These are phyloP conservation scores for Dactylella cylindrospora DNA, from an alignment of 2,329 filamentous ascomycete genomes.

Conservation along the genomic window DNA sequence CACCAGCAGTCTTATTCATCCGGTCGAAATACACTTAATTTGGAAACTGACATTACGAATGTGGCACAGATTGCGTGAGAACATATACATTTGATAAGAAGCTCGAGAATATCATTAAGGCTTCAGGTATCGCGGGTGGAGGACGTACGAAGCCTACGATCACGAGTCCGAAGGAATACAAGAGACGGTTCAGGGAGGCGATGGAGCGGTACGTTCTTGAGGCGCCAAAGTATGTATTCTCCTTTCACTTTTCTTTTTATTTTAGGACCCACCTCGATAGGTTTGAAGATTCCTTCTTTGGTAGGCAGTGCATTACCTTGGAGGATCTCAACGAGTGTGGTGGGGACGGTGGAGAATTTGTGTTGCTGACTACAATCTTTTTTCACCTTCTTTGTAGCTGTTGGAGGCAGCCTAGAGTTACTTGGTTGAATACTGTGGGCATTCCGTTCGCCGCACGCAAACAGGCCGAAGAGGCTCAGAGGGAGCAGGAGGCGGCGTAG, in stretches of 20 bases:
- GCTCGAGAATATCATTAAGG: conserved; percentile 99
- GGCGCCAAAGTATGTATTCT: conserved; percentile 47
- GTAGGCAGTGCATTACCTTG: conserved; percentile 3
- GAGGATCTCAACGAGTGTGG: not conserved
- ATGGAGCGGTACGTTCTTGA: conserved; percentile 76
- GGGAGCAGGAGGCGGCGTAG: conserved; percentile 10
- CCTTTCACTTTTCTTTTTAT: not conserved
- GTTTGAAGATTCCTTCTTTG: too few relatives aligned
- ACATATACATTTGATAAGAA: conserved; percentile 99
- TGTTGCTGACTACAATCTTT: conserved; percentile 2
- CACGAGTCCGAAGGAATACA: conserved; percentile 96
- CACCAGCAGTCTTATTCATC: conserved; percentile 46
- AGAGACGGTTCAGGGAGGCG: conserved; percentile 89
- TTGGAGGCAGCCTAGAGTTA: conserved; percentile 44
- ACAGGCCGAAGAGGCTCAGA: conserved; percentile 36
- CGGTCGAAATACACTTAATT: conserved; percentile 13
- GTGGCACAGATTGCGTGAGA: conserved; percentile 75
- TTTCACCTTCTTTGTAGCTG: conserved; percentile 18
- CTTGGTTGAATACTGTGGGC: conserved; percentile 42
- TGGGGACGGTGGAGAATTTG: conserved; percentile 6
- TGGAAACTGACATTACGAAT: conserved; percentile 34
- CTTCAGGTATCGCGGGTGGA: conserved; percentile 77
- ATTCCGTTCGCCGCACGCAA: conserved; percentile 42
- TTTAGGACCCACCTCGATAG: not conserved
- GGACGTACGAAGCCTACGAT: conserved; percentile 86